Percentiles rank a stretch among this genome's conserved stretches.
Conservation (phyloP, 1,139 yeast genomes). For the Suhomyces ambrosiae region DNA sequence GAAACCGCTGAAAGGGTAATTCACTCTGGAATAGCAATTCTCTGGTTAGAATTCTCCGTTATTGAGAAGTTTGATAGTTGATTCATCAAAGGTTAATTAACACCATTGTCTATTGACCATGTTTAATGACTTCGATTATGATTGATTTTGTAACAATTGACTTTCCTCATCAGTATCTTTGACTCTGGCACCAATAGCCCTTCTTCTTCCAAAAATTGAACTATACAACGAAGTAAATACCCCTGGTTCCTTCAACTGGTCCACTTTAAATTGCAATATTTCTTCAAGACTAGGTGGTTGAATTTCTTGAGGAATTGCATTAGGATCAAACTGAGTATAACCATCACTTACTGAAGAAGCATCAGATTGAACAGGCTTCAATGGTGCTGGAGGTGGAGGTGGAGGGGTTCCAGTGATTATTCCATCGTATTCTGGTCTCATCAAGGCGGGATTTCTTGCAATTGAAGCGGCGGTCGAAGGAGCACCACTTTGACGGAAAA, state of each 20-base stretch:
- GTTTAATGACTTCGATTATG: no score
- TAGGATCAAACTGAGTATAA: constrained; percentile 16
- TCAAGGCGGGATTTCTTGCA: constrained; percentile 41
- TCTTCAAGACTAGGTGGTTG: constrained; percentile 43
- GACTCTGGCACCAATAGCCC: constrained; percentile 1
- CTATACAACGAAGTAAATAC: constrained; percentile 1
- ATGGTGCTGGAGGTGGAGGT: constrained; percentile 17
- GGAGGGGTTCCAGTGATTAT: constrained; percentile 35
- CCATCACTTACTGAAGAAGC: constrained; percentile 13
- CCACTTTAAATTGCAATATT: constrained; percentile 31
- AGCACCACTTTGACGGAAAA: constrained; percentile 22
- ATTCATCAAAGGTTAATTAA: no score
- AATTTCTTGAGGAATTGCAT: constrained; percentile 35
- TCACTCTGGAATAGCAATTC: no score
- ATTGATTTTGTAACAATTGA: constrained; percentile 12
- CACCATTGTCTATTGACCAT: no score
- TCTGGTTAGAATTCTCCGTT: no score
- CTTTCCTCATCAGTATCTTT: constrained; percentile 14
- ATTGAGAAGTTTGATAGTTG: no score
- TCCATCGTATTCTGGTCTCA: constrained; percentile 37
- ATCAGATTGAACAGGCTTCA: constrained; percentile 30
- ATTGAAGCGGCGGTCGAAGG: constrained; percentile 39
- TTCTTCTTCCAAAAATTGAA: constrained; percentile 2
- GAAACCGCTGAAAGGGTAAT: no score
- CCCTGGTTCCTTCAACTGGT: constrained; percentile 10